Evolutionary conservation across 2,329 filamentous ascomycete genomes (phyloP), one percentile per base, ranked within the genome.

Genomic region (Parasarocladium wereldwijsianum): DNA sequence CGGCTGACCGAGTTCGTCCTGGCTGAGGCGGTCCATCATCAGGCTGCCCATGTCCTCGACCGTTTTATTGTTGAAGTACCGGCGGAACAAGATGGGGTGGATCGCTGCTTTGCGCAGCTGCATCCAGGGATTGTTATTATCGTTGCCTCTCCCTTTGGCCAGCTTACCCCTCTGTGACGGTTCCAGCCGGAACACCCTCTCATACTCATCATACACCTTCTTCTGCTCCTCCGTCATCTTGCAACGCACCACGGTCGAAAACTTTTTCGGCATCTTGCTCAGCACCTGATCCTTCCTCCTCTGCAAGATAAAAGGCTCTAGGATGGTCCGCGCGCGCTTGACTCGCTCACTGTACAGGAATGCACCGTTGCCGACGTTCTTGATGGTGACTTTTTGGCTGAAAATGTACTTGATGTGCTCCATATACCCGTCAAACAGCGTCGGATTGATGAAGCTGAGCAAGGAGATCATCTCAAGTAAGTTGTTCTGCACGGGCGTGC

Each of bases 401-500:
- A 98, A 98, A 27, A 96, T 79, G 31, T 75, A 78, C 34, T 78
- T 66, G n/a, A 98, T 65, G 36, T 86, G 73, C 7, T 90, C 76
- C 42, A 79, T 73, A 38, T 78, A 74, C 20, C 76, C 69, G 8
- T 70, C 62, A 50, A 98, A 98, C 20, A 96, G 67, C 6, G 70
- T 58, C 0, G 90, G 90, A 52, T 96, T 78, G 44, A 98, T 85
- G 47, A 98, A 96, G n/a, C 78, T 83, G 9, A 98, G 68, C 10
- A 98, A 69, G 3, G 85, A 81, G 23, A 85, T 78, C 44, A 98
- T 71, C 55, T 98, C 90, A 46, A 87, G 77, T 13, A 98, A 62
- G 49, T 96, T 96, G 56, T 98, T 92, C 50, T 92, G 83, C 2
- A 98, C 66, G 0, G 90, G 90, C 1, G 90, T 98, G 24, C 90